Evolutionary conservation across 257 asterid species (phyloP).

Genomic region (Forsythia suspensa): DNA sequence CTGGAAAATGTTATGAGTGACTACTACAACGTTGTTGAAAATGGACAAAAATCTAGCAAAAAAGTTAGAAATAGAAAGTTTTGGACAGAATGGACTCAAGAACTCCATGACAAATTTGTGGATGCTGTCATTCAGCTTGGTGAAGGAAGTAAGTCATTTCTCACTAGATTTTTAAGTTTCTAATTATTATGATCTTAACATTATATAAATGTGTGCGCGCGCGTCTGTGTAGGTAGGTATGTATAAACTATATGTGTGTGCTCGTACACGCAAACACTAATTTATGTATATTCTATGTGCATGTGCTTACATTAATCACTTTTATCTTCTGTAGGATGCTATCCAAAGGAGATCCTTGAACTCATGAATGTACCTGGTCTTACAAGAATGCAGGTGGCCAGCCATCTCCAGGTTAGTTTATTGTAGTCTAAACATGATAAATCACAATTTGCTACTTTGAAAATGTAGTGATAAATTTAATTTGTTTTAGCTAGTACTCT

Average conservation of each 20-base stretch:
- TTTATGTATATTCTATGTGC: not conserved
- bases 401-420: not conserved
- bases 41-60: not conserved
- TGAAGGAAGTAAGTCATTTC: not conserved
- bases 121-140: slow-evolving; percentile 3
- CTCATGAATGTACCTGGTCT: not conserved
- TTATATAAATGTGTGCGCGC: no score
- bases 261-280: no score
- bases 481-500: no score
- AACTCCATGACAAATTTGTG: slow-evolving; percentile 3
- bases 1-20: not conserved
- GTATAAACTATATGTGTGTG: no score
- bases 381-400: slow-evolving; percentile 7
- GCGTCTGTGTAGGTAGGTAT: no score
- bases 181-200: not conserved
- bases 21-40: not conserved
- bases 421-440: no score
- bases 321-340: not conserved
- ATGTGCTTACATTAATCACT: not conserved
- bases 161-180: not conserved
- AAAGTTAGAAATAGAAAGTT: not conserved
- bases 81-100: not conserved
- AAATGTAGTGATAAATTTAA: no score
- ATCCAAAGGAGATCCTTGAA: not conserved
- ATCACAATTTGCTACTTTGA: not conserved